Evolutionary conservation across 352 stramenopile genomes (phyloP), one percentile per base, ranked within the genome.

Genomic region (Phytophthora sp.): DNA sequence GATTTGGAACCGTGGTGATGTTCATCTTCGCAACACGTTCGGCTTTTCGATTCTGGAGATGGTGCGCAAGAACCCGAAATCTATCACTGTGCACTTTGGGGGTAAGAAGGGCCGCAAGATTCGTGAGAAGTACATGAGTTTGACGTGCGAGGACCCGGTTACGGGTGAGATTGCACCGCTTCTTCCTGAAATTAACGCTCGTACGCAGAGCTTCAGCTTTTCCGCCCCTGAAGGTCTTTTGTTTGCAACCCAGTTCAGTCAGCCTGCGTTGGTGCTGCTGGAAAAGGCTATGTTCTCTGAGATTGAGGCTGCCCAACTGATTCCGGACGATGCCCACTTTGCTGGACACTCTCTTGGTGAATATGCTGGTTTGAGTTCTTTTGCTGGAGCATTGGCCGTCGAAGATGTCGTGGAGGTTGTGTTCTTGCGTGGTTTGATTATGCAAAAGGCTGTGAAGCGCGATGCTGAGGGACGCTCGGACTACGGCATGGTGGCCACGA

Each of bases 1-100:
- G 4, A 79, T 95, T 41, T 97, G 89, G 89, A 74, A 97, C 60
- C 74, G 74, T 50, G 89, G 87, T 48, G 85, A 97, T 42, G 32
- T 41, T 28, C 84, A 96, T 51, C 62, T 97, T 26, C 69, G 66
- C 28, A 63, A 78, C 11, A 92, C 73, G 8, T 97, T 94, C 55
- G 89, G 89, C 30, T 96, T 97, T 49, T 95, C 86, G 12, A 96
- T 97, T 57, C 62, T 97, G 0, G 79, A 96, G 11, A 96, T 97
- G 34, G 89, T 97, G 17, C 81, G 81, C 23, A 87, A 87, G 61
- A 97, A 97, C 62, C 89, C 89, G 1, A 85, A 87, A 50, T 76
- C 78, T 2, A 76, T 97, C 32, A 94, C 81, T 12, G 85, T 97
- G 30, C 82, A 96, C 67, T 97, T 97, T 79, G 89, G 89, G 30